Evolutionary conservation across 495 filamentous ascomycete species (phyloP), one percentile per base, ranked within the genome.

Genomic region (Platismatia glauca): DNA sequence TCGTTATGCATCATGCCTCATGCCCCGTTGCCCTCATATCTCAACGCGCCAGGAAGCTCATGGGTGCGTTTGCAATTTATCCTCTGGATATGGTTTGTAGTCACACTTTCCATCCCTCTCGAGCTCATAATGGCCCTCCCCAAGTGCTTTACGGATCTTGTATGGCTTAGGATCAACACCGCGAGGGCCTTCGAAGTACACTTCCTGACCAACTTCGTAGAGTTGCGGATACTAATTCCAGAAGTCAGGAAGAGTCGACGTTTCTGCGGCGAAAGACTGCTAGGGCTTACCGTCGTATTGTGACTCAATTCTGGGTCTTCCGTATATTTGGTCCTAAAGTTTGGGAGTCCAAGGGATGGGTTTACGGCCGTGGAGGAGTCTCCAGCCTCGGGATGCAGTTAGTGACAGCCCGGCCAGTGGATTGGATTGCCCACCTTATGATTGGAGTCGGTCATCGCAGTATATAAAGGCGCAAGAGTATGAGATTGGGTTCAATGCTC

Each of bases 101-200:
- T 59, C 57, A 4, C 16, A 59, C 27, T n/a, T 60, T 34, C 57
- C 57, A 39, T 60, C 31, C 18, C 57, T 44, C 43, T 7, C 31
- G 5, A 64, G 38, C 29, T 59, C 34, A 31, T 64, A 64, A 48
- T 64, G 62, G n/a, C 46, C 62, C 24, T 46, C 29, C 18, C 62
- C 62, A n/a, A 64, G 46, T 4, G 44, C 9, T 29, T 27, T 31
- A 20, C 48, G 16, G 1, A 64, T 39, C 29, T 18, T 64, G 48
- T 59, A 64, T 12, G 62, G 62, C 4, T 48, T 64, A 4, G 46
- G 37, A 22, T 64, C 57, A 16, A 48, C 57, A 6, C 62, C 62
- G 20, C 62, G 62, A 4, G 22, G n/a, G 7, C 46, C 48, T 27
- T 57, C 27, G 62, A 44, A 7, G 24, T 60, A 64, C 18, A 64